A percentile compares a stretch with the other conserved stretches of the same genome.
Conservation (phyloP, 768 basidiomycete genomes). For the Postia placenta region DNA sequence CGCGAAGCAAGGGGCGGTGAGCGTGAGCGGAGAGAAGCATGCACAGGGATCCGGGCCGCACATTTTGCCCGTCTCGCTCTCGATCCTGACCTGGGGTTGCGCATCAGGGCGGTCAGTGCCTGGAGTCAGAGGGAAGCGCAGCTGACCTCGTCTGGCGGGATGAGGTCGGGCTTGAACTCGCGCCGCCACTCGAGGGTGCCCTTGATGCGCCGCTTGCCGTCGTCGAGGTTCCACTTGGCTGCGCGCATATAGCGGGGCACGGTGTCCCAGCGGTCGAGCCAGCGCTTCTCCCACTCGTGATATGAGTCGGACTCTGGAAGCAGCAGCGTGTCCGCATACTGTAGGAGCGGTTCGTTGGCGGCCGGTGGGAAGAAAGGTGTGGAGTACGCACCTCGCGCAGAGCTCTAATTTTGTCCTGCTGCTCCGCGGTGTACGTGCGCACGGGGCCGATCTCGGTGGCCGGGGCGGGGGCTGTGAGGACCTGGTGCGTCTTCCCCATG, state of each 20-base stretch:
- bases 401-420: constrained; percentile 50
- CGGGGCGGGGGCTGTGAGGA: constrained; percentile 51
- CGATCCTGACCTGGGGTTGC: constrained; percentile 49
- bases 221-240: constrained; percentile 74
- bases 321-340: constrained; percentile 65
- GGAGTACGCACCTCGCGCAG: constrained; percentile 51
- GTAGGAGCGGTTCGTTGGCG: not conserved
- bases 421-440: constrained; percentile 57
- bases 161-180: constrained; percentile 80
- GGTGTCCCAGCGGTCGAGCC: constrained; percentile 65
- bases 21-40: not conserved
- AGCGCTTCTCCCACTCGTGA: constrained; percentile 69
- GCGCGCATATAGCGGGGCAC: constrained; percentile 78
- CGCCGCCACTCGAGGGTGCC: constrained; percentile 80
- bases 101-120: not conserved
- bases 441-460: constrained; percentile 49
- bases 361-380: not conserved
- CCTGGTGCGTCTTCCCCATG: constrained; percentile 37
- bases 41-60: constrained; percentile 26
- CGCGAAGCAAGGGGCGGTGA: not conserved
- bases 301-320: constrained; percentile 69
- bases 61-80: constrained; percentile 88
- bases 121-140: not conserved
- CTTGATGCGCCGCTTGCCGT: constrained; percentile 74
- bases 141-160: constrained; percentile 65